These are phyloP conservation scores for Talaromyces sp. DNA, from an alignment of 2,329 filamentous ascomycete species.

Conservation along the genomic window DNA sequence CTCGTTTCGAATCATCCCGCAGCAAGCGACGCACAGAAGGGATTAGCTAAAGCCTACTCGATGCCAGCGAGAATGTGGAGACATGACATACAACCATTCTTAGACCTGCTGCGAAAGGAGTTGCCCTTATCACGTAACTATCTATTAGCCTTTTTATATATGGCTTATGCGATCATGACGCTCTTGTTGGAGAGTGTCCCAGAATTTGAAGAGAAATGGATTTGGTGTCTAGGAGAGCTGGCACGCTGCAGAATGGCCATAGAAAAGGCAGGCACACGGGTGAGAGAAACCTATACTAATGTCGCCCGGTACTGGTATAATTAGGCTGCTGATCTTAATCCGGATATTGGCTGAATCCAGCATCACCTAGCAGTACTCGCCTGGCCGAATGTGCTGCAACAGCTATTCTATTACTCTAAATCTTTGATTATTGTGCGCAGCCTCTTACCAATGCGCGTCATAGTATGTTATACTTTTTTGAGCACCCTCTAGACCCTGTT, in stretches of 20 bases:
- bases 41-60: slow-evolving; percentile 73
- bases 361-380: slow-evolving; percentile 76
- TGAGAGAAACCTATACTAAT: slow-evolving; percentile 74
- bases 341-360: slow-evolving; percentile 73
- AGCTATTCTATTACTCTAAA: slow-evolving; percentile 59
- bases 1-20: slow-evolving; percentile 82
- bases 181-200: slow-evolving; percentile 81
- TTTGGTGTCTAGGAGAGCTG: slow-evolving; percentile 85
- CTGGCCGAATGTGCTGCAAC: slow-evolving; percentile 55
- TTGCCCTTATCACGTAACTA: slow-evolving; percentile 76
- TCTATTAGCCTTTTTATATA: slow-evolving; percentile 87
- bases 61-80: slow-evolving; percentile 96
- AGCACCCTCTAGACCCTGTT: slow-evolving; percentile 46
- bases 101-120: slow-evolving; percentile 71
- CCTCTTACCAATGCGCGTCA: slow-evolving; percentile 57
- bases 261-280: slow-evolving; percentile 66
- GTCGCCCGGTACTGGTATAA: slow-evolving; percentile 82
- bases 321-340: slow-evolving; percentile 72
- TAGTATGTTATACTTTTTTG: slow-evolving; percentile 55
- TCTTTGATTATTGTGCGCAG: slow-evolving; percentile 52
- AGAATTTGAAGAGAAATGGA: slow-evolving; percentile 82
- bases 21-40: slow-evolving; percentile 63
- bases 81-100: slow-evolving; percentile 81
- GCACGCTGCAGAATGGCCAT: slow-evolving; percentile 87
- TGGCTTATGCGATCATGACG: slow-evolving; percentile 87